Evolutionary conservation across 2,329 filamentous ascomycete genomes (phyloP).

Genomic region (Cladosporium austrohemisphaericum): DNA sequence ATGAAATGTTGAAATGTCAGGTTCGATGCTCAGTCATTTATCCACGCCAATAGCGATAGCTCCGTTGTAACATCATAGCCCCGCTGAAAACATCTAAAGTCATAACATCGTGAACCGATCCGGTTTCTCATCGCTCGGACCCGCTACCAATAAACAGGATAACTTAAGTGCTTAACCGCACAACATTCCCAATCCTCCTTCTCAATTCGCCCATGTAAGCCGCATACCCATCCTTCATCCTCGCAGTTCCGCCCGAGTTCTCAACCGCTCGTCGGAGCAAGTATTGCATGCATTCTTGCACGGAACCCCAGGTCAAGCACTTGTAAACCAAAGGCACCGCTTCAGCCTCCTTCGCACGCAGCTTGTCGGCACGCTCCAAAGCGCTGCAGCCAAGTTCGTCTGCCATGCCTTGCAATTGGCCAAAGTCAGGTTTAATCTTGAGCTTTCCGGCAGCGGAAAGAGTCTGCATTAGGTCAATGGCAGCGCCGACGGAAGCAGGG

Average conservation of each 20-base stretch:
- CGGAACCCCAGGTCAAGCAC: slow-evolving; percentile 54
- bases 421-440: slow-evolving; percentile 56
- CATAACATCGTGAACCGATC: too few species aligned
- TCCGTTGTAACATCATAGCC: too few species aligned
- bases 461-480: slow-evolving; percentile 46
- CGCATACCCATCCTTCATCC: slow-evolving; percentile 35
- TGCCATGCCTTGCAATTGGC: slow-evolving; percentile 91
- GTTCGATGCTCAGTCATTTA: too few species aligned
- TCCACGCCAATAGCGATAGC: too few species aligned
- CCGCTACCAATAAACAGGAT: neutral
- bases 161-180: neutral
- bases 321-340: slow-evolving; percentile 45
- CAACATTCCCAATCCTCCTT: slow-evolving; percentile 1
- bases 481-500: slow-evolving; percentile 60
- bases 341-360: slow-evolving; percentile 32
- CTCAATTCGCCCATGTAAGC: slow-evolving; percentile 7
- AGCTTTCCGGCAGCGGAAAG: slow-evolving; percentile 39
- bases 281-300: slow-evolving; percentile 76
- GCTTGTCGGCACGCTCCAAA: slow-evolving; percentile 40
- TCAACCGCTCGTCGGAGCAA: slow-evolving; percentile 55
- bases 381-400: slow-evolving; percentile 73
- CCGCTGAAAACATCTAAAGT: too few species aligned
- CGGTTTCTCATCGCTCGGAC: neutral
- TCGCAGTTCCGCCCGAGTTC: slow-evolving; percentile 58
- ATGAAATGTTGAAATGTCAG: too few species aligned